Base-by-base conservation (phyloP, 164 flowering plant genomes). In the Echeveria elegans region DNA sequence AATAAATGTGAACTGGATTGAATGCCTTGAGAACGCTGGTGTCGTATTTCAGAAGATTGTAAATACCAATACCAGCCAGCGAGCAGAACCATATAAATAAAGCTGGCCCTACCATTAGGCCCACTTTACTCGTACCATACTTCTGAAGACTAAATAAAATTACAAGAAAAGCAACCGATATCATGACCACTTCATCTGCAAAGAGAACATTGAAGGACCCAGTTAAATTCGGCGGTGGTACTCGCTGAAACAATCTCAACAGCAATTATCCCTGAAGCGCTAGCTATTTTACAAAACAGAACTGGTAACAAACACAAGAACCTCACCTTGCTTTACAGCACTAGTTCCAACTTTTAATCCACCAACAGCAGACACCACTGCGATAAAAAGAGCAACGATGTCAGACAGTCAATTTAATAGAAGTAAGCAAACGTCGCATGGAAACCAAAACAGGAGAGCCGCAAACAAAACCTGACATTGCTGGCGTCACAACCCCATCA, bases 41-140 rank as follows among this genome's bases (percentile, higher is more conserved):
- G 77, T 89, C 97, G 81, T 88, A 89, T 70, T 83, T 88, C 65
- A 92, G 64, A 67, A 92, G 84, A 82, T 95, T 95, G 83, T 90
- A 88, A 71, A 95, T 82, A 64, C 97, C 99, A 72, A 92, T 77
- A 66, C 85, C 94, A 24, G 84, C 99, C 72, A 95, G 93, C 71
- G 84, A 88, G 80, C 96, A 92, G 79, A 95, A 92, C 99, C 97
- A 95, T 73, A 95, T 62, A 53, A 92, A 87, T 68, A 95, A 83
- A 71, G 97, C 94, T 69, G 99, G 99, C 68, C 99, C 99, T 28
- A 95, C 84, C 59, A 76, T 91, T 70, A 95, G 87, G 71, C 99
- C 99, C 70, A 92, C 88, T 85, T 95, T 92, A 79, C 99, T 95
- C 69, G 99, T 90, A 59, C 98, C 99, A 78, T 74, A 95, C 76